phyloP scores from a whole-genome alignment of 345 rosid genomes.

The Eucalyptus cloeziana region DNA sequence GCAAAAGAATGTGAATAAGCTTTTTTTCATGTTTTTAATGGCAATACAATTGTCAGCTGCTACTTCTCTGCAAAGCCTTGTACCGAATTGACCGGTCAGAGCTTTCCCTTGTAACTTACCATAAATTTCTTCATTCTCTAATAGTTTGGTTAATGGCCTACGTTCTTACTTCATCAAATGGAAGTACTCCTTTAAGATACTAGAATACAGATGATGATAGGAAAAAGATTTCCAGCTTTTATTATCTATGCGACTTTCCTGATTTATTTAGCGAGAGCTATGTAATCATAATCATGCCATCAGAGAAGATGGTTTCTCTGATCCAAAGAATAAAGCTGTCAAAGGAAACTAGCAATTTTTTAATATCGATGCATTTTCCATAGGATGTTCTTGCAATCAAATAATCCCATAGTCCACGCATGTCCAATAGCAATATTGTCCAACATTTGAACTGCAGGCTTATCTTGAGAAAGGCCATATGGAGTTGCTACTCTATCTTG shows the following conservation, averaged over 20 bases:
- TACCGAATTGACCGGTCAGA: background rate
- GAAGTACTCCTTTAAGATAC: background rate
- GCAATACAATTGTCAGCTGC: background rate
- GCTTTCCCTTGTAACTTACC: background rate
- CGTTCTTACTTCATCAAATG: background rate
- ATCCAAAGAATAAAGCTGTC: background rate
- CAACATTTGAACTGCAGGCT: background rate
- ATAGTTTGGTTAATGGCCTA: background rate
- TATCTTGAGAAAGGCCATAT: background rate
- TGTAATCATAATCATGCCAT: background rate
- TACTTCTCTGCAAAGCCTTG: background rate
- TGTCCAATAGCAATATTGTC: background rate
- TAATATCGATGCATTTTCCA: background rate
- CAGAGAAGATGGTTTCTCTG: background rate
- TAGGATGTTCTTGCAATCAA: background rate
- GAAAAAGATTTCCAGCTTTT: background rate
- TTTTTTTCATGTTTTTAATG: background rate
- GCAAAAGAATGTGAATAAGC: background rate
- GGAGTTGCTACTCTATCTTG: background rate
- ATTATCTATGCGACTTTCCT: background rate
- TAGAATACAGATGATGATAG: background rate
- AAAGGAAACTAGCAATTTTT: background rate
- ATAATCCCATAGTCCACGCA: background rate
- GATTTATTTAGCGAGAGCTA: background rate
- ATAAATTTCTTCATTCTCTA: background rate